Percentiles rank a stretch among this genome's conserved stretches.
These are phyloP conservation scores for Scheffersomyces coipomensis DNA, from an alignment of 805 yeast genomes.

Conservation along the genomic window DNA sequence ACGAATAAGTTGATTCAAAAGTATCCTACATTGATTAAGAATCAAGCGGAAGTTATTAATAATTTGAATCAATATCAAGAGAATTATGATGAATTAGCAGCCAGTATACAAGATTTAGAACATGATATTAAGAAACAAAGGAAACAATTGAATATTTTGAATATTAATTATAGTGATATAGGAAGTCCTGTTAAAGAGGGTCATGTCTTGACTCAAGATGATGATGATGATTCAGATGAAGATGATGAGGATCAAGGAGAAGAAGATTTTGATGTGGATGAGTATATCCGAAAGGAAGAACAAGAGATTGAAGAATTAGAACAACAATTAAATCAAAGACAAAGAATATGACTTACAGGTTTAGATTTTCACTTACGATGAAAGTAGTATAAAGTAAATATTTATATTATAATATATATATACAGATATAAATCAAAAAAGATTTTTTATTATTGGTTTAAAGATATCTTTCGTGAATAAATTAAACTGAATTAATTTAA, in stretches of 20 bases:
- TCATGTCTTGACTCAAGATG: conserved; percentile 3
- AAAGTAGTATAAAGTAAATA: too few relatives aligned
- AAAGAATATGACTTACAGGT: neutral
- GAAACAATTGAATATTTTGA: conserved; percentile 30
- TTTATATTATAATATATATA: too few relatives aligned
- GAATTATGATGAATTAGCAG: conserved; percentile 31
- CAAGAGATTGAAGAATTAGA: conserved; percentile 45
- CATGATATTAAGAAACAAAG: conserved; percentile 43
- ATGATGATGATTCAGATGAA: too few relatives aligned
- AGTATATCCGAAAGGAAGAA: conserved; percentile 44
- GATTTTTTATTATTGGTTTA: neutral
- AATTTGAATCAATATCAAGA: conserved; percentile 37
- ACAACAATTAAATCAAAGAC: conserved; percentile 5
- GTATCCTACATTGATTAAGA: conserved; percentile 21
- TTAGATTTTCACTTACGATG: too few relatives aligned
- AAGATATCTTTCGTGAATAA: neutral
- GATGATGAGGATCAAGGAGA: conserved; percentile 7
- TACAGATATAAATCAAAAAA: too few relatives aligned
- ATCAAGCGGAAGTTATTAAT: conserved; percentile 10
- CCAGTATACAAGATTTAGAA: conserved; percentile 43
- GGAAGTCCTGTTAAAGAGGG: conserved; percentile 11
- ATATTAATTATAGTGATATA: conserved; percentile 14
- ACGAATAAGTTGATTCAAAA: conserved; percentile 27
- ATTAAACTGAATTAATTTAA: conserved; percentile 17
- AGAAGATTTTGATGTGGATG: conserved; percentile 28